Evolutionary conservation across 768 basidiomycete genomes (phyloP), one percentile per base, ranked within the genome.

Genomic region (Suillus subluteus): DNA sequence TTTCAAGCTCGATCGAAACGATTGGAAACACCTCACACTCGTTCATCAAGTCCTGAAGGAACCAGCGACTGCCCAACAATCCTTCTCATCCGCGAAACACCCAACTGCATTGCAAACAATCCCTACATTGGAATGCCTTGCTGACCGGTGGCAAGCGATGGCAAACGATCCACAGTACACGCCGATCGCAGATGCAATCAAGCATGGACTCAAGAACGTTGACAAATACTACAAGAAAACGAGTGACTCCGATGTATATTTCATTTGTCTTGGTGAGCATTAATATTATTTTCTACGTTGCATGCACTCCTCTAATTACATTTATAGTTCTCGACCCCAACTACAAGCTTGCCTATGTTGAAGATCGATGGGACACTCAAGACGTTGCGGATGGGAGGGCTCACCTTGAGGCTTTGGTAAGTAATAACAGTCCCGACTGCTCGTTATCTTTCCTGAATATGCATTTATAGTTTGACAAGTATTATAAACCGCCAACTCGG

Each of bases 81-180:
- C 23, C 0, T 48, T 48, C 46, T 48, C 11, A 4, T 48, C n/a
- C 4, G n/a, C 11, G 1, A 48, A 48, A 48, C 46, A 48, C n/a
- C 46, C 11, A 4, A 48, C 46, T n/a, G n/a, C 44, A 12, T 48
- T 0, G 4, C 21, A 48, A 48, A 48, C 8, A 4, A 48, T 48
- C 9, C 46, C n/a, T 1, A n/a, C n/a, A 48, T n/a, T 48, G n/a
- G 46, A 48, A 12, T 48, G 46, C 21, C 21, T 48, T 5, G 11
- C 46, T 2, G n/a, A 48, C n/a, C 1, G 4, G n/a, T 48, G 46
- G 46, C 21, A n/a, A 48, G 21, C 12, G n/a, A 48, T 48, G 46
- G n/a, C 46, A 9, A n/a, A 48, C 2, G 11, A 48, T 12, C 1
- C 0, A 0, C 46, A 48, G n/a, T 46, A 11, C 1, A 3, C 2